Evolutionary conservation across 148 eudicot species (phyloP).

Genomic region (Amaranthus hypochondriacus): DNA sequence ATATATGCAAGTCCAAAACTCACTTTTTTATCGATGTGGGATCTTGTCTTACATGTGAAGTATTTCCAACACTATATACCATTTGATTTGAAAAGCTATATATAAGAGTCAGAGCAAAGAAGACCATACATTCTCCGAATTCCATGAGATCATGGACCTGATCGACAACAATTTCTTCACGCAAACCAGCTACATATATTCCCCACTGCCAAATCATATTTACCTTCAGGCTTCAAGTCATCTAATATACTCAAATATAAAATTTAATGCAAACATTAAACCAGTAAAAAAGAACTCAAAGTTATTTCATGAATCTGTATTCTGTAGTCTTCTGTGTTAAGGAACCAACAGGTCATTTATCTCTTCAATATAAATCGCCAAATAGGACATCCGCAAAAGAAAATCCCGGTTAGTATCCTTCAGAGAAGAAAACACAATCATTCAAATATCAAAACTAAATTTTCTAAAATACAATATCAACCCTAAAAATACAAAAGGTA

Average conservation of each 20-base stretch:
- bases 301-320: constrained; percentile 91
- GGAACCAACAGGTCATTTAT: constrained; percentile 92
- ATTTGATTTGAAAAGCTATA: neutral
- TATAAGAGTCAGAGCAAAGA: constrained; percentile 4
- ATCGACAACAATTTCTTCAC: constrained; percentile 95
- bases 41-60: too few relatives aligned
- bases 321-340: constrained; percentile 74
- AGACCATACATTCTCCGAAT: constrained; percentile 77
- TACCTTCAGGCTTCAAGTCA: neutral
- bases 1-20: too few relatives aligned
- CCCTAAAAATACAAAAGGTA: too few relatives aligned
- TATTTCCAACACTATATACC: too few relatives aligned
- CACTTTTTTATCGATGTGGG: too few relatives aligned
- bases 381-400: constrained; percentile 87
- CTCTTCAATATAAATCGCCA: constrained; percentile 97
- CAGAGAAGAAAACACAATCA: constrained; percentile 13
- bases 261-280: neutral
- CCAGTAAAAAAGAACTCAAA: neutral
- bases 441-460: too few relatives aligned
- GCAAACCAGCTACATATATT: constrained; percentile 92
- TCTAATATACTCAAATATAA: neutral
- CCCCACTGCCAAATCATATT: constrained; percentile 55
- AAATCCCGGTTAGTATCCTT: constrained; percentile 81
- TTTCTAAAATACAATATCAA: too few relatives aligned
- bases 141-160: constrained; percentile 90